Base-by-base conservation (phyloP, 2,329 filamentous ascomycete genomes). In the Neofusicoccum sp. region DNA sequence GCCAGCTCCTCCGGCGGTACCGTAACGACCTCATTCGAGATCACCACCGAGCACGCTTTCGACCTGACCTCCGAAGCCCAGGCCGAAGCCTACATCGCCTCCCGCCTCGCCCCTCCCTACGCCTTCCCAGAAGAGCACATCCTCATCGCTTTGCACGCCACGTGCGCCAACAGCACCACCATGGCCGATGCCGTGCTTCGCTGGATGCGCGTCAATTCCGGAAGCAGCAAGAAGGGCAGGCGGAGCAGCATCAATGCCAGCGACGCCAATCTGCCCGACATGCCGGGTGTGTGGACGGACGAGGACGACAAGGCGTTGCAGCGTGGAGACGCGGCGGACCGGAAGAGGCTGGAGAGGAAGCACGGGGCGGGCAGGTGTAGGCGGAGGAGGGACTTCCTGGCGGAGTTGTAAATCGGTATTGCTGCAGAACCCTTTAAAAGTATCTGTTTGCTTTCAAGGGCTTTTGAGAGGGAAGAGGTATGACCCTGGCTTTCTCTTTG, bases 211-310 rank as follows among this genome's bases (percentile, higher is more conserved):
- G 11, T 33, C 8, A 47, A 48, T 20, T 6, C 28, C 28, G 16
- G 34, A 14, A n/a, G n/a, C n/a, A 28, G 30, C n/a, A 59, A 49
- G 24, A 38, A 41, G 26, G 57, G 57, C 8, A 31, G 57, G n/a
- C 30, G 44, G 6, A 49, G 44, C 34, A 49, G 57, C 9, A n/a
- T 59, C 20, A 11, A 11, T 3, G 20, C 43, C 20, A 4, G n/a
- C 30, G 28, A 8, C 28, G 20, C 16, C 38, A 0, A 28, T 30
- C 48, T 56, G 31, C 48, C 59, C 3, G 53, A 58, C 24, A 45
- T 48, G 43, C 24, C 34, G 34, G 60, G 60, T 16, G 44, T 61
- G 6, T 61, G 60, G 60, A 61, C 60, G 34, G 31, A 28, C 4
- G 44, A 45, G 2, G 60, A 61, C 5, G 60, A 61, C 16, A 7